Evolutionary conservation across 371 early-diverging fungal species (phyloP), one percentile per base, ranked within the genome.

Genomic region (Apophysomyces sp.): DNA sequence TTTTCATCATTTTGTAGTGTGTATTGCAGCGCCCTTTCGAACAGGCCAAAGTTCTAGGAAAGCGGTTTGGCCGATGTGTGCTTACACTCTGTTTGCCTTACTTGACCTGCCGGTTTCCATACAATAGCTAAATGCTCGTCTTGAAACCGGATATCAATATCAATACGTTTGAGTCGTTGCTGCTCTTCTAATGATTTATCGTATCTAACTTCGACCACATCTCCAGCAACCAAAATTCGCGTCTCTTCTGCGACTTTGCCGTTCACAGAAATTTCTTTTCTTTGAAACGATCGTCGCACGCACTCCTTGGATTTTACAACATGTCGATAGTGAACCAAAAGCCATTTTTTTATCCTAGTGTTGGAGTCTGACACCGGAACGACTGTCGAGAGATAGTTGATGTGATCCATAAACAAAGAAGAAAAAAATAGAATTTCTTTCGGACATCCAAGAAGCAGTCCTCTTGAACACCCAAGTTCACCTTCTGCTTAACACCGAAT

Each of bases 61-160:
- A 2, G 65, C 65, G 21, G 61, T 72, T 1, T 55, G 62, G 3
- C 68, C 56, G 65, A 60, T 67, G 44, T 52, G 58, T 26, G 69
- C 67, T 60, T 13, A 34, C 34, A 11, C 26, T 16, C 39, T 15
- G 55, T 30, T n/a, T 62, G 52, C 66, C 68, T 73, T 52, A 81
- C 81, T 61, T 71, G 77, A 21, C 85, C 85, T 31, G 83, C 70
- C 11, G 83, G 77, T 54, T 85, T 85, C 73, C 81, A 77, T 0
- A 80, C 80, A 27, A 85, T 68, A 8, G 82, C 85, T 1, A 85
- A 32, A 44, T 83, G 60, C 2, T 74, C 67, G 39, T 85, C 85
- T 49, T 83, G 74, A 53, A 76, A 80, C 0, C 68, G 68, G 11
- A 83, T 66, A 18, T 68, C 68, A 12, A 83, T 60, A 15, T 73